These are phyloP conservation scores for Quercus glauca DNA, from an alignment of 306 rosid genomes.

Conservation along the genomic window DNA sequence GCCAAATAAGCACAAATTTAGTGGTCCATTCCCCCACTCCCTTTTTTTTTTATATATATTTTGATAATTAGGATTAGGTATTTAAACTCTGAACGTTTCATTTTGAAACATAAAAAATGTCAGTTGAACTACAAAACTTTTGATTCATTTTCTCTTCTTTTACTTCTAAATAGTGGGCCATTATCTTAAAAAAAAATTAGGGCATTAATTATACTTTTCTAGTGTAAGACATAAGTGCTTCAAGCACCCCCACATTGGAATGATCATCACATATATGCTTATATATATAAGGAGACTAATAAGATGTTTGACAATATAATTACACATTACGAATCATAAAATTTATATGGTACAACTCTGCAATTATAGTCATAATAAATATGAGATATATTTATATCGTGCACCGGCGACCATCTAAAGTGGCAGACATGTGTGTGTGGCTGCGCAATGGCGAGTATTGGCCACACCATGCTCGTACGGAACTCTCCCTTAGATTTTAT, in stretches of 20 bases:
- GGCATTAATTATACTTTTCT: neutral
- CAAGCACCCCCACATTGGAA: neutral
- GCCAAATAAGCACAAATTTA: too few relatives aligned
- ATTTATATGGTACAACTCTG: neutral
- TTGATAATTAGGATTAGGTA: too few relatives aligned
- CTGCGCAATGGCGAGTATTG: neutral
- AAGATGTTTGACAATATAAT: neutral
- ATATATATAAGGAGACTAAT: neutral
- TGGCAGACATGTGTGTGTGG: slow-evolving; percentile 10
- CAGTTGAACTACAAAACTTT: too few relatives aligned
- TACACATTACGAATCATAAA: neutral
- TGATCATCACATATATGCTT: neutral
- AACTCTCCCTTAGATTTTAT: neutral
- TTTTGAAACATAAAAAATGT: too few relatives aligned
- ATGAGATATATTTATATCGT: neutral
- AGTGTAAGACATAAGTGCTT: neutral
- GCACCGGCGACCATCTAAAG: neutral
- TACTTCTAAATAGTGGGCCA: too few relatives aligned
- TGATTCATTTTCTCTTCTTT: too few relatives aligned
- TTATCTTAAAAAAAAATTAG: too few relatives aligned
- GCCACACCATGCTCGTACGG: neutral
- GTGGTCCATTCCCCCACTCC: too few relatives aligned
- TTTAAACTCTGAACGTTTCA: too few relatives aligned
- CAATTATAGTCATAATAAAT: neutral
- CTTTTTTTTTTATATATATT: too few relatives aligned